These are phyloP conservation scores for Saksenaea vasiformis DNA, from an alignment of 371 early-diverging fungal genomes.

Conservation along the genomic window DNA sequence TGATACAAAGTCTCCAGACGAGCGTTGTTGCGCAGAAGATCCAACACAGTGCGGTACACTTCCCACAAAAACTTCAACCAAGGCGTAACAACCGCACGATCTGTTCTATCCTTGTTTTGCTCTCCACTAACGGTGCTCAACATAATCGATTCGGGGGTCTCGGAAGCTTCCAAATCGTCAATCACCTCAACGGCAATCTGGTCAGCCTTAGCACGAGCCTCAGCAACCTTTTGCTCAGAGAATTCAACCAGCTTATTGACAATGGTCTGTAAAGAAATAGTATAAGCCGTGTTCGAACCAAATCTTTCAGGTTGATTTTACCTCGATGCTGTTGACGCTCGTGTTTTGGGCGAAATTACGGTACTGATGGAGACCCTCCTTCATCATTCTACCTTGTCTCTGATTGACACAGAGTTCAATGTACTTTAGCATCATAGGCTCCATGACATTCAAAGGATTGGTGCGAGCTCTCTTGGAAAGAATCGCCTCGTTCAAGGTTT, in stretches of 20 bases:
- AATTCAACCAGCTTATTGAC: conserved; percentile 86
- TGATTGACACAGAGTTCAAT: conserved; percentile 90
- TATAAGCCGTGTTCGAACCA: not conserved
- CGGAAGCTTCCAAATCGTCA: conserved; percentile 94
- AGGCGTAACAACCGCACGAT: conserved; percentile 96
- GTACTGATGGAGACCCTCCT: conserved; percentile 95
- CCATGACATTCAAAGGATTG: conserved; percentile 76
- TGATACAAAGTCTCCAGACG: conserved; percentile 95
- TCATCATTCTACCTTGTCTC: conserved; percentile 88
- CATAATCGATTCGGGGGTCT: conserved; percentile 96
- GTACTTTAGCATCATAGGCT: conserved; percentile 92
- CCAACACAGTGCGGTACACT: conserved; percentile 94
- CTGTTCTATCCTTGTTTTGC: conserved; percentile 93
- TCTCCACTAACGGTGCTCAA: conserved; percentile 93
- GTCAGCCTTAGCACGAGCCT: conserved; percentile 93
- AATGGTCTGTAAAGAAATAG: conserved; percentile 51
- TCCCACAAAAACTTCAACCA: conserved; percentile 99
- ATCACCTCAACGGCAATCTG: conserved; percentile 78
- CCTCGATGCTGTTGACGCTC: conserved; percentile 89
- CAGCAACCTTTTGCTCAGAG: conserved; percentile 85
- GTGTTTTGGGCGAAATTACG: conserved; percentile 96
- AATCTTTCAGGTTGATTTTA: conserved; percentile 27
- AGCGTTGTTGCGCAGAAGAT: conserved; percentile 95
- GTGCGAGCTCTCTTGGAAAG: conserved; percentile 85
- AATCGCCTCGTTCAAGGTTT: conserved; percentile 89